Evolutionary conservation across 106 monocot genomes (phyloP), one percentile per base, ranked within the genome.

Genomic region (Ottelia alismoides): DNA sequence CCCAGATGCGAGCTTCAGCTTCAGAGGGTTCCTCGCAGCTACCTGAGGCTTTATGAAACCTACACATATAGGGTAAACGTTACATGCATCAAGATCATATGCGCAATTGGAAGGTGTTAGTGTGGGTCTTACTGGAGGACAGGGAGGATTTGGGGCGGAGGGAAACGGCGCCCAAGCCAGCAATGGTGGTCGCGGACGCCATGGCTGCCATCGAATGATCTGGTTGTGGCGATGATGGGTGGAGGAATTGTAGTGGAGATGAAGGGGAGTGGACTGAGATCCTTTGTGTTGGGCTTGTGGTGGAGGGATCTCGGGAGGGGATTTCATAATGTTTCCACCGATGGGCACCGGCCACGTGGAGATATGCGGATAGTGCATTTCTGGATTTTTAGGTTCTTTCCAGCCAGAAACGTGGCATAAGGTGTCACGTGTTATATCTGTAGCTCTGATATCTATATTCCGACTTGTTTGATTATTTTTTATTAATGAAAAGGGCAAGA

Each of bases 1-100:
- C 26, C 88, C 83, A 10, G 57, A 60, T 25, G 72, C 69, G 2
- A 69, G 50, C 54, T 65, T 81, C 61, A 28, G 52, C 32, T 31
- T 66, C 20, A 91, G 70, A 11, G 84, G 80, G 69, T 92, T 80
- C 45, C 76, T 76, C 3, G 67, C 47, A 40, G 63, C 52, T 47
- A 64, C 73, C 48, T 57, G 70, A 47, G 83, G 56, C 61, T 56
- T 80, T 28, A 83, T 47, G 66, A 83, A 87, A 28, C 75, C 79
- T 86, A 47, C 20, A 57, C 5, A 29, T 31, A 25, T 18, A 12
- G 25, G 20, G 30, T 24, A 20, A 1, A 14, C 2, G n/a, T 1
- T 22, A 16, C 16, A 21, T 11, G 0, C n/a, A 24, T 31, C 27
- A 3, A 17, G 10, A 28, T 0, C 51, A 22, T 0, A 18, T 20